These are phyloP conservation scores for Lepidium africanum DNA, from an alignment of 345 rosid species.

Conservation along the genomic window DNA sequence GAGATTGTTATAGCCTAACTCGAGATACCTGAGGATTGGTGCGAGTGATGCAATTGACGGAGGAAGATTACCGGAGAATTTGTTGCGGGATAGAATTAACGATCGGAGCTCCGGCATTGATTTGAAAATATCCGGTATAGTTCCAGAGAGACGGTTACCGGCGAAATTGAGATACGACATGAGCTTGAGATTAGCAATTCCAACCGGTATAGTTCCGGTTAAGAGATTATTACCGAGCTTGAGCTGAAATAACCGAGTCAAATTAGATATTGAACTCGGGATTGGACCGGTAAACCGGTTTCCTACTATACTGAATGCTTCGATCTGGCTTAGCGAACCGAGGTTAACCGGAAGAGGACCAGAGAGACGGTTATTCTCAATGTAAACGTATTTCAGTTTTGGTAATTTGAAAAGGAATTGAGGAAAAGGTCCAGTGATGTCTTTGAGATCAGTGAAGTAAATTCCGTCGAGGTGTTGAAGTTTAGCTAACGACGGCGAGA, in stretches of 20 bases:
- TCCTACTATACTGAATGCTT: conserved; percentile 40
- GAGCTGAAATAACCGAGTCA: conserved; percentile 44
- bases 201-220: conserved; percentile 45
- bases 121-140: conserved; percentile 49
- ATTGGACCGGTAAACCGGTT: conserved; percentile 57
- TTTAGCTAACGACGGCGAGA: conserved; percentile 52
- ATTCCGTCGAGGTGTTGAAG: conserved; percentile 42
- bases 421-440: conserved; percentile 67
- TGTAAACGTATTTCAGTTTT: conserved; percentile 40
- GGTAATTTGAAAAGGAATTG: conserved; percentile 42
- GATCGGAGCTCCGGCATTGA: conserved; percentile 36
- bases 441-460: conserved; percentile 38
- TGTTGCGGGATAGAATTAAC: conserved; percentile 42
- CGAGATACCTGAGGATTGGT: conserved; percentile 37
- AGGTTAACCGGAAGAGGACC: conserved; percentile 47
- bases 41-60: conserved; percentile 42
- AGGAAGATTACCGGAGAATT: conserved; percentile 55
- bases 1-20: conserved; percentile 51
- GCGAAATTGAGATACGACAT: conserved; percentile 28
- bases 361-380: conserved; percentile 56
- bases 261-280: conserved; percentile 45
- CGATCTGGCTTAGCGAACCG: conserved; percentile 38
- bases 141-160: conserved; percentile 47
- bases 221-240: conserved; percentile 44
- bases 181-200: conserved; percentile 37